Percentiles rank a stretch among this genome's conserved stretches.
phyloP scores from a whole-genome alignment of 371 early-diverging fungal species.

The Rhizopus delemar region DNA sequence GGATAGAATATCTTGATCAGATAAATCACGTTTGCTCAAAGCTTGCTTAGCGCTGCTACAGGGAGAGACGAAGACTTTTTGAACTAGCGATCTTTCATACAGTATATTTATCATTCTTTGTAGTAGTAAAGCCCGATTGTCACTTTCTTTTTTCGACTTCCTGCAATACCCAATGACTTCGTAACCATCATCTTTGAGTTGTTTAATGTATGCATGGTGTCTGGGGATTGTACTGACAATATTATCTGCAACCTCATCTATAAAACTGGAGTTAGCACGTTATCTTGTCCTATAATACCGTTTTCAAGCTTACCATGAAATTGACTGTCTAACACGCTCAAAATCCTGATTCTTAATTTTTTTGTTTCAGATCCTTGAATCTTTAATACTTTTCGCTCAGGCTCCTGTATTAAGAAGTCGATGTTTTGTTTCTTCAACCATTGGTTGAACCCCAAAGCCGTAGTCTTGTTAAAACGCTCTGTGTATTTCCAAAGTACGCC shows the following conservation, averaged over 20 bases:
- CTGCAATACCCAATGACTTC: slow-evolving; percentile 8
- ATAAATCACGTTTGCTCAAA: slow-evolving; percentile 6
- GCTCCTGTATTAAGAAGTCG: slow-evolving; percentile 18
- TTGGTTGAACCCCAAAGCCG: slow-evolving; percentile 20
- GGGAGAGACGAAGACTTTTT: not conserved
- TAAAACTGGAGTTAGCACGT: slow-evolving; percentile 16
- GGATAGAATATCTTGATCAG: slow-evolving; percentile 4
- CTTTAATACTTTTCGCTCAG: slow-evolving; percentile 22
- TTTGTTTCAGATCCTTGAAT: not conserved
- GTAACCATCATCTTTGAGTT: slow-evolving; percentile 11
- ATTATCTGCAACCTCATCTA: slow-evolving; percentile 13
- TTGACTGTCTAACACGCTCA: slow-evolving; percentile 2
- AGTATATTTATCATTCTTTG: slow-evolving; percentile 6
- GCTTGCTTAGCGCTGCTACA: not conserved
- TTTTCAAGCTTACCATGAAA: slow-evolving; percentile 4
- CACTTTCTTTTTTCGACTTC: slow-evolving; percentile 2
- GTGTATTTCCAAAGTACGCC: slow-evolving; percentile 5
- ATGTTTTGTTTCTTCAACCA: slow-evolving; percentile 24
- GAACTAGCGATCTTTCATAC: not conserved
- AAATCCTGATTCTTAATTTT: slow-evolving; percentile 2
- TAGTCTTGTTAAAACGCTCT: slow-evolving; percentile 14
- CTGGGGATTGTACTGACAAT: no score
- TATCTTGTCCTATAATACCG: slow-evolving; percentile 15
- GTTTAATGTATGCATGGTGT: no score
- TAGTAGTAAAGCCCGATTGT: no score